A percentile compares a stretch with the other conserved stretches of the same genome.
Evolutionary conservation across 768 basidiomycete genomes (phyloP).

Genomic region (Auricularia auricula-judae): DNA sequence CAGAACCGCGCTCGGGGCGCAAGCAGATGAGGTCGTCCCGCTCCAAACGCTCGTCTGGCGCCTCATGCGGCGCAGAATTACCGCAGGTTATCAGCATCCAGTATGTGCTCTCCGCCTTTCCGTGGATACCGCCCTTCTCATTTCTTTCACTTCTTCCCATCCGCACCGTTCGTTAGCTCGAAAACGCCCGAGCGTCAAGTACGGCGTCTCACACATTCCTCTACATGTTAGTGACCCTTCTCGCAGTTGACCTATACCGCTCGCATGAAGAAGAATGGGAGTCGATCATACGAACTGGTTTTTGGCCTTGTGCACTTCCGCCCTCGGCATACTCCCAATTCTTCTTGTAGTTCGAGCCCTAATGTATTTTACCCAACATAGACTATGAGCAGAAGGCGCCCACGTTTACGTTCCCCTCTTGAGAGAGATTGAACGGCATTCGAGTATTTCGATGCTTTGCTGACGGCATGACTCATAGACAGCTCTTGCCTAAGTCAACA

Average conservation of each 20-base stretch:
- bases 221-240: neutral
- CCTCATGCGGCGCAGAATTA: slow-evolving; percentile 68
- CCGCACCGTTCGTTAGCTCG: slow-evolving; percentile 35
- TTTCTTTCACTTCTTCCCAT: slow-evolving; percentile 2
- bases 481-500: no score
- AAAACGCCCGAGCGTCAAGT: slow-evolving; percentile 57
- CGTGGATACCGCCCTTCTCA: neutral
- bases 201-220: slow-evolving; percentile 8
- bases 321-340: slow-evolving; percentile 75
- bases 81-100: slow-evolving; percentile 60
- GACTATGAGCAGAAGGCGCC: no score
- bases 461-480: no score
- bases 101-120: slow-evolving; percentile 31
- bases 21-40: slow-evolving; percentile 52
- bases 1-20: slow-evolving; percentile 53
- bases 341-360: slow-evolving; percentile 36
- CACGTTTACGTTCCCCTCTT: no score
- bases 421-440: no score
- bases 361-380: neutral
- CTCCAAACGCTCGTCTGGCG: slow-evolving; percentile 74
- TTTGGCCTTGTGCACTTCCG: slow-evolving; percentile 69
- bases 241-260: slow-evolving; percentile 29
- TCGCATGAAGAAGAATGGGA: slow-evolving; percentile 62
- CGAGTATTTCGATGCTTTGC: no score
- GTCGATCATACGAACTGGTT: slow-evolving; percentile 38